These are phyloP conservation scores for Groenewaldozyma sp. DNA, from an alignment of 1,139 yeast genomes.

Conservation along the genomic window DNA sequence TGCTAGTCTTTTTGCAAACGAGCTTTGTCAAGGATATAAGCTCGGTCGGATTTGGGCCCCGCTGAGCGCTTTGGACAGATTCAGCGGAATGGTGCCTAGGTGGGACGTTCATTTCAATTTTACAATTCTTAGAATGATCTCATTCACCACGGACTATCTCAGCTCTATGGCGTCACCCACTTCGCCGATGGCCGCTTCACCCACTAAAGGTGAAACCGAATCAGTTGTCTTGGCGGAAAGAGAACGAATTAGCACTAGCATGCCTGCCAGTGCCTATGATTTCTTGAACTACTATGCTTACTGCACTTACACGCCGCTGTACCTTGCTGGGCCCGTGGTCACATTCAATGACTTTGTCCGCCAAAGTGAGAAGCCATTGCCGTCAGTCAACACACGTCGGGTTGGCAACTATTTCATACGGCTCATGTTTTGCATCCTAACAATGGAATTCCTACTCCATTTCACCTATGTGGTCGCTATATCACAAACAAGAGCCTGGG, in stretches of 20 bases:
- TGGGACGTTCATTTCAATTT: slow-evolving; percentile 98
- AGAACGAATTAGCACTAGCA: slow-evolving; percentile 54
- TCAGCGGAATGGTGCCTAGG: slow-evolving; percentile 62
- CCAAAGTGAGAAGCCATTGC: slow-evolving; percentile 43
- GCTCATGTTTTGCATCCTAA: slow-evolving; percentile 59
- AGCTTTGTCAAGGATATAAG: slow-evolving; percentile 47
- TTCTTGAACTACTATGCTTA: slow-evolving; percentile 63
- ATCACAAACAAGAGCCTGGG: slow-evolving; percentile 83
- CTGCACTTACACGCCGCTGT: slow-evolving; percentile 75
- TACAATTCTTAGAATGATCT: slow-evolving; percentile 71
- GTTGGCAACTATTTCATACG: slow-evolving; percentile 57
- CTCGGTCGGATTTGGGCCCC: slow-evolving; percentile 33
- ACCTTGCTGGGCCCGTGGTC: slow-evolving; percentile 89
- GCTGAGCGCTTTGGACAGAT: slow-evolving; percentile 40
- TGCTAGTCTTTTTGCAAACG: slow-evolving; percentile 67
- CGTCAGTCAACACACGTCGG: slow-evolving; percentile 45
- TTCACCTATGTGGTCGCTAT: slow-evolving; percentile 90
- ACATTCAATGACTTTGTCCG: slow-evolving; percentile 86
- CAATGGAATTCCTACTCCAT: slow-evolving; percentile 85
- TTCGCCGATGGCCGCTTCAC: background rate
- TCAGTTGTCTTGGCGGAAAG: slow-evolving; percentile 3
- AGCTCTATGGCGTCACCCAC: slow-evolving; percentile 12
- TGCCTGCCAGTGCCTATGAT: slow-evolving; percentile 51
- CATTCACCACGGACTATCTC: slow-evolving; percentile 68
- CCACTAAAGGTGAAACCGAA: slow-evolving; percentile 17